Conservation (phyloP, 495 filamentous ascomycete genomes). For the Chaetomium tenue region DNA sequence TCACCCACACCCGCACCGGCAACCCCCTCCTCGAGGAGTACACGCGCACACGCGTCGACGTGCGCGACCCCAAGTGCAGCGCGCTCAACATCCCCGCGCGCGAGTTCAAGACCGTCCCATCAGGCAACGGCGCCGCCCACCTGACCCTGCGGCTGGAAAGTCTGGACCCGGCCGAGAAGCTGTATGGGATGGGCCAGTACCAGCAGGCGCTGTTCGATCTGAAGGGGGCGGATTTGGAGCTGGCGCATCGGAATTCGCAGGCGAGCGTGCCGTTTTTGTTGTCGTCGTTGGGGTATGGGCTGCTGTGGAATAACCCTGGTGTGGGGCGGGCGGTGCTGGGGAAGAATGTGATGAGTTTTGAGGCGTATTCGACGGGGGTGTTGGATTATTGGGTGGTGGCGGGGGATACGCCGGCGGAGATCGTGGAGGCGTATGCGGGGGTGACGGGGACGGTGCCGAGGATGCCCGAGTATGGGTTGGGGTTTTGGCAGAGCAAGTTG, state of each 20-base stretch:
- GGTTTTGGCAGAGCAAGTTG: constrained; percentile 63
- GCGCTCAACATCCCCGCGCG: constrained; percentile 54
- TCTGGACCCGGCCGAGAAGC: constrained; percentile 50
- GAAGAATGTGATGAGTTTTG: constrained; percentile 58
- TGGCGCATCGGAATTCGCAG: constrained; percentile 62
- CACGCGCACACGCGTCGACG: constrained; percentile 51
- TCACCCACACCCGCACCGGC: constrained; percentile 39
- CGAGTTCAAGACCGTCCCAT: constrained; percentile 53
- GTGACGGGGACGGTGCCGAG: constrained; percentile 55
- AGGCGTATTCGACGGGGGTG: constrained; percentile 51
- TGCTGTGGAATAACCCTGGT: constrained; percentile 60
- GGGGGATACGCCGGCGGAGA: constrained; percentile 52
- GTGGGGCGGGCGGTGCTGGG: constrained; percentile 57
- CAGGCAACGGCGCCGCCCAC: constrained; percentile 48
- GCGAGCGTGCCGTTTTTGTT: constrained; percentile 57
- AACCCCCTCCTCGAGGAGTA: constrained; percentile 56
- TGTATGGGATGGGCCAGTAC: constrained; percentile 64
- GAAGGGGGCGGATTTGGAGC: constrained; percentile 56
- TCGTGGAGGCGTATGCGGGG: constrained; percentile 51
- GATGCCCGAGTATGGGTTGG: constrained; percentile 63
- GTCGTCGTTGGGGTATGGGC: constrained; percentile 55
- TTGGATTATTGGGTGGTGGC: constrained; percentile 61
- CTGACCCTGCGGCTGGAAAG: constrained; percentile 56
- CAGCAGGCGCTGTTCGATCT: constrained; percentile 57
- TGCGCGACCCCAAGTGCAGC: constrained; percentile 54